phyloP scores from a whole-genome alignment of 768 basidiomycete genomes.

The Agaricus blazei region DNA sequence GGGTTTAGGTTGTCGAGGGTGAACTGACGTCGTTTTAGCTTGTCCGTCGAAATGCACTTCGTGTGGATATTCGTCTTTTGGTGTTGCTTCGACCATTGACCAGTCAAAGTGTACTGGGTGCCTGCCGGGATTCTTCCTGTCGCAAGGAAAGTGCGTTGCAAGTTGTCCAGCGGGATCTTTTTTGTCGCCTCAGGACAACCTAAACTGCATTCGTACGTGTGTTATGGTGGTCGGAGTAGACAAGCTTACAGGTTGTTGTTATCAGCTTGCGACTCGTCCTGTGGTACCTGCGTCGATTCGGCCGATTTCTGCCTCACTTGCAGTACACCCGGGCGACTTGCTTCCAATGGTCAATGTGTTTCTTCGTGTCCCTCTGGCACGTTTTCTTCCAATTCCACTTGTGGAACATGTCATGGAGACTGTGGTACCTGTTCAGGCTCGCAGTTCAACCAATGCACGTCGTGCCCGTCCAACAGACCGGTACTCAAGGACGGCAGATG shows the following conservation, averaged over 20 bases:
- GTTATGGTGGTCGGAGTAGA: neutral
- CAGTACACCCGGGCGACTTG: conserved; percentile 50
- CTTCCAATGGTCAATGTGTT: conserved; percentile 70
- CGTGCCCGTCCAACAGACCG: conserved; percentile 62
- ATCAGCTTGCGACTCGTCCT: conserved; percentile 44
- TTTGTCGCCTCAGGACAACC: conserved; percentile 62
- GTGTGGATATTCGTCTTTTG: conserved; percentile 74
- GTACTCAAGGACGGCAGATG: conserved; percentile 75
- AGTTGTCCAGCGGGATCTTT: conserved; percentile 74
- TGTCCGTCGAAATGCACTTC: conserved; percentile 81
- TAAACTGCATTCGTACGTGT: conserved; percentile 67
- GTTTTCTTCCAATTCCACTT: conserved; percentile 57
- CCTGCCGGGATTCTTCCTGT: conserved; percentile 70
- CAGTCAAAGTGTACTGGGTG: conserved; percentile 75
- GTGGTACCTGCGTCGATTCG: conserved; percentile 64
- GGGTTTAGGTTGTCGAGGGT: neutral
- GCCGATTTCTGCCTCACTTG: conserved; percentile 75
- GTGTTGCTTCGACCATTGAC: conserved; percentile 54
- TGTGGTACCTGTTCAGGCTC: conserved; percentile 80
- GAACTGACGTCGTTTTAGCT: conserved; percentile 33
- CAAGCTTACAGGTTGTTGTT: conserved; percentile 5
- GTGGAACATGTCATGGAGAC: conserved; percentile 79
- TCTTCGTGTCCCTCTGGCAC: conserved; percentile 69
- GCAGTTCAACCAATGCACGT: conserved; percentile 73
- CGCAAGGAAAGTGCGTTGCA: conserved; percentile 61